Percentiles rank a stretch among this genome's conserved stretches.
Conservation (phyloP, 371 early-diverging fungal species). For the Mortierella sp. region DNA sequence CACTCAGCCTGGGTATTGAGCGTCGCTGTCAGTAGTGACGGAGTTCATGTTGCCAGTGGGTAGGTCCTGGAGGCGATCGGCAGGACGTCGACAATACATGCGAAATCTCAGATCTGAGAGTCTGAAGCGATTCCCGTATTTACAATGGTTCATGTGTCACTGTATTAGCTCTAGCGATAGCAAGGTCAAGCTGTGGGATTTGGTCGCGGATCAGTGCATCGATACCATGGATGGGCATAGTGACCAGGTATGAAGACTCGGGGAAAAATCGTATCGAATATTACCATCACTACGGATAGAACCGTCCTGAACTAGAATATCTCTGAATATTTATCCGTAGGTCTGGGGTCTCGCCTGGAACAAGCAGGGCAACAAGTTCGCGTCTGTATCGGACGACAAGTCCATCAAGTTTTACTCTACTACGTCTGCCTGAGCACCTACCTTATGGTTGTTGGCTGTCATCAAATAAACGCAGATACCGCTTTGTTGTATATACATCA, state of each 20-base stretch:
- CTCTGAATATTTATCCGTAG: conserved; percentile 35
- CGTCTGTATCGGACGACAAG: conserved; percentile 79
- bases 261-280: background rate
- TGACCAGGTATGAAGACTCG: conserved; percentile 67
- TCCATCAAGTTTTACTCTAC: conserved; percentile 57
- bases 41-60: conserved; percentile 79
- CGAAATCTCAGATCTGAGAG: too few relatives aligned
- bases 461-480: too few relatives aligned
- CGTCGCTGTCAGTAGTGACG: conserved; percentile 76
- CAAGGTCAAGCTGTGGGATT: conserved; percentile 86
- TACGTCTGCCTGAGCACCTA: conserved; percentile 34
- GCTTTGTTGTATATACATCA: too few relatives aligned
- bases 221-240: conserved; percentile 85
- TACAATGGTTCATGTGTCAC: too few relatives aligned
- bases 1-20: conserved; percentile 83
- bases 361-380: conserved; percentile 79
- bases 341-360: conserved; percentile 86
- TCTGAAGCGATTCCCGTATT: too few relatives aligned
- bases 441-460: too few relatives aligned
- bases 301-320: too few relatives aligned
- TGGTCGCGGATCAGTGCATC: conserved; percentile 75
- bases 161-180: conserved; percentile 74
- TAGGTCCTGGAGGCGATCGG: conserved; percentile 5
- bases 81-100: background rate
- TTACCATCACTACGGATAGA: too few relatives aligned